Conservation (phyloP, 192 early-diverging fungal genomes). For the Coemansia sp. region DNA sequence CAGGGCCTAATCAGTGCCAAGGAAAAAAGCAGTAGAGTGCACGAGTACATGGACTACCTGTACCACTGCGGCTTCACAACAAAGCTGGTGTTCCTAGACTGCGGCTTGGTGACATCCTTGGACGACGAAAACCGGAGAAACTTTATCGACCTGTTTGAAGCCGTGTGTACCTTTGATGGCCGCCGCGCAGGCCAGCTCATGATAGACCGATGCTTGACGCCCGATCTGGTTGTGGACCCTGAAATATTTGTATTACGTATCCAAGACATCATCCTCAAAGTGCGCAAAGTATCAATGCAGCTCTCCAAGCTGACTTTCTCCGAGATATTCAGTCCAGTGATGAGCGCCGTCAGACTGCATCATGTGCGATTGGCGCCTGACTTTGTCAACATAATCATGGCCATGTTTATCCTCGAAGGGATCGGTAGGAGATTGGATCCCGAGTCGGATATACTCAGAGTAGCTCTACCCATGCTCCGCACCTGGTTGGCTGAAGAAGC, state of each 20-base stretch:
- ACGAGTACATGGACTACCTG: conserved; percentile 45
- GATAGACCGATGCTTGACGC: conserved; percentile 78
- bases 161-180: conserved; percentile 86
- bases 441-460: conserved; percentile 84
- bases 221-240: conserved; percentile 64
- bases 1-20: conserved; percentile 9
- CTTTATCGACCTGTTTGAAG: conserved; percentile 88
- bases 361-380: conserved; percentile 93
- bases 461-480: conserved; percentile 68
- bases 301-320: conserved; percentile 78
- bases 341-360: conserved; percentile 84
- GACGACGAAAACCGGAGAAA: conserved; percentile 71
- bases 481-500: conserved; percentile 49
- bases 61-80: conserved; percentile 70
- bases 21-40: conserved; percentile 15
- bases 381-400: conserved; percentile 90
- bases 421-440: conserved; percentile 90
- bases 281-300: conserved; percentile 68
- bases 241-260: conserved; percentile 83
- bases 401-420: conserved; percentile 90
- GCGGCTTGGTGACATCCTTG: conserved; percentile 82
- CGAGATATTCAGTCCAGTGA: conserved; percentile 75
- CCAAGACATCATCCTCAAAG: conserved; percentile 66
- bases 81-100: conserved; percentile 82
- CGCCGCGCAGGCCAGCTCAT: conserved; percentile 76